These are phyloP conservation scores for Backusella westeae DNA, from an alignment of 192 early-diverging fungal genomes.

Conservation along the genomic window DNA sequence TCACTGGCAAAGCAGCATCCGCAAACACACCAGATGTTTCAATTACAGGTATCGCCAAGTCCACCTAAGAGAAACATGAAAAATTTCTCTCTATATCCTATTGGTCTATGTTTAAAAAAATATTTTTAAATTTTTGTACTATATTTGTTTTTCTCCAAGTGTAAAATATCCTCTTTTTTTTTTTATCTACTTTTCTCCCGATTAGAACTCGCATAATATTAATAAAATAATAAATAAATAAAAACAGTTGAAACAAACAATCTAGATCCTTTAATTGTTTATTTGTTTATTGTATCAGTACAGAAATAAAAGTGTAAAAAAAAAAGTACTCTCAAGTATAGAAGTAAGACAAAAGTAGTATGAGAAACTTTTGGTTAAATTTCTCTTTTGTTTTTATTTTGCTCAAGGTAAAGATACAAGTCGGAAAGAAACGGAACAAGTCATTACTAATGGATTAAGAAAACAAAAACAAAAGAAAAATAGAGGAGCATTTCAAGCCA, in stretches of 20 bases:
- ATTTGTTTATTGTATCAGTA: neutral
- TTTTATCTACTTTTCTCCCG: conserved; percentile 4
- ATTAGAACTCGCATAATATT: conserved; percentile 4
- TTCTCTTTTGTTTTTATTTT: neutral
- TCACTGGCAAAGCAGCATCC: conserved; percentile 11
- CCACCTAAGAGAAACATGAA: neutral
- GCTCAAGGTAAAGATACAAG: neutral
- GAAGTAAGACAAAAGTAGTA: neutral
- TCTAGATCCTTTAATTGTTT: neutral
- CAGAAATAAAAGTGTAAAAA: neutral
- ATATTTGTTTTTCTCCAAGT: conserved; percentile 3
- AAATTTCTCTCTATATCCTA: neutral
- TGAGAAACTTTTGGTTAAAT: neutral
- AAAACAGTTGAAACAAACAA: neutral
- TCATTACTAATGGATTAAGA: neutral
- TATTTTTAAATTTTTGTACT: conserved; percentile 2
- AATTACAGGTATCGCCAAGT: neutral
- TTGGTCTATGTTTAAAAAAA: neutral
- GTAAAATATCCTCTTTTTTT: neutral
- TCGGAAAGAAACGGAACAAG: neutral
- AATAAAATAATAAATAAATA: conserved; percentile 1
- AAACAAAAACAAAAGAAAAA: neutral
- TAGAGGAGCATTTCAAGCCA: neutral
- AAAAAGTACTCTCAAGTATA: neutral
- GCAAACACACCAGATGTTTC: conserved; percentile 3